These are phyloP conservation scores for Aureobasidium sp. DNA, from an alignment of 2,329 filamentous ascomycete species.

Conservation along the genomic window DNA sequence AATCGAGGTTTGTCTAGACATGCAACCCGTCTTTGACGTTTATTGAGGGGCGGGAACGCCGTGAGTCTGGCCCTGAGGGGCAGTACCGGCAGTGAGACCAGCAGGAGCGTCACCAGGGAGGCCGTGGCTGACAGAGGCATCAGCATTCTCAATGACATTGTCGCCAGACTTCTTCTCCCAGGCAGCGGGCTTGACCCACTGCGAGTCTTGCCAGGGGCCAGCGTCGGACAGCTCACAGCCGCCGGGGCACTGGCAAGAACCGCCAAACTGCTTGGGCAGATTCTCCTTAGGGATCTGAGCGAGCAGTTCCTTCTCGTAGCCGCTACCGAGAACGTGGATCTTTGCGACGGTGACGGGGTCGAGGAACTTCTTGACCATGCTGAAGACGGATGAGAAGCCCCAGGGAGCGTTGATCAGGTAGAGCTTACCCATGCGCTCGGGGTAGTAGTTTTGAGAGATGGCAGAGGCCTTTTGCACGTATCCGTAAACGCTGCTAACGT, in stretches of 20 bases:
- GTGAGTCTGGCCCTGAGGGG: conserved; percentile 6
- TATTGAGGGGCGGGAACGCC: conserved; percentile 13
- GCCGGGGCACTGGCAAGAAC: conserved; percentile 70
- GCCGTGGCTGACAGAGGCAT: conserved; percentile 16
- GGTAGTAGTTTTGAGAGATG: conserved; percentile 98
- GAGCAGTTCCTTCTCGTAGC: conserved; percentile 79
- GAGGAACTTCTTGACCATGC: conserved; percentile 83
- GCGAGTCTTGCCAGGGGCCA: conserved; percentile 75
- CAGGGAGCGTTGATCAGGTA: conserved; percentile 98
- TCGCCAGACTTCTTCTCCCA: conserved; percentile 36
- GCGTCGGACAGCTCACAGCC: conserved; percentile 83
- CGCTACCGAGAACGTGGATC: conserved; percentile 79
- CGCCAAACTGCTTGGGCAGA: conserved; percentile 79
- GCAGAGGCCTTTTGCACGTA: conserved; percentile 79
- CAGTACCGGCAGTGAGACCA: conserved; percentile 2
- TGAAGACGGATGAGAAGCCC: conserved; percentile 85
- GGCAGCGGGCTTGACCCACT: conserved; percentile 55
- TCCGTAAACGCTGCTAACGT: conserved; percentile 74
- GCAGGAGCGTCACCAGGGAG: background rate
- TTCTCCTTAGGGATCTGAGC: conserved; percentile 83
- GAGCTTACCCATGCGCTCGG: conserved; percentile 88
- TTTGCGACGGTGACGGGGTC: conserved; percentile 95
- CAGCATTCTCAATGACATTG: conserved; percentile 27
- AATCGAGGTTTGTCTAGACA: background rate
- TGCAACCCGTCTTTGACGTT: too few relatives aligned